Conservation (phyloP, 2,329 filamentous ascomycete species). For the Trichoderma gracile region DNA sequence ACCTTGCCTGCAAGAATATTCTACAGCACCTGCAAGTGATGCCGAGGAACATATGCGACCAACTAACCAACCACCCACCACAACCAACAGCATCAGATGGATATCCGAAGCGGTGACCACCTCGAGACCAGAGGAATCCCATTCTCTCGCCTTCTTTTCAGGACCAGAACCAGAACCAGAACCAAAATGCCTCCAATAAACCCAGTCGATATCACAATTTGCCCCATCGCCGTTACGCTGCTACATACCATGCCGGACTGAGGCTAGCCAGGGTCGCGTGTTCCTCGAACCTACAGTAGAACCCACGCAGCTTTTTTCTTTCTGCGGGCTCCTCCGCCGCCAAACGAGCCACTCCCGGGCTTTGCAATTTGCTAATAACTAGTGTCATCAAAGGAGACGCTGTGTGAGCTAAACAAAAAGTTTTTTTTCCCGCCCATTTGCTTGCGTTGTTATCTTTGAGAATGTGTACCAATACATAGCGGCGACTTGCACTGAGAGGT, state of each 20-base stretch:
- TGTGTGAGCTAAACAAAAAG: slow-evolving; percentile 3
- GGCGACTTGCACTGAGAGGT: too few species aligned
- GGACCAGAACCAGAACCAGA: background rate
- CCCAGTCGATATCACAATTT: background rate
- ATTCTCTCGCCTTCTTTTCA: background rate
- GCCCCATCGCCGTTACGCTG: slow-evolving; percentile 11
- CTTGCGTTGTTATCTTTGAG: background rate
- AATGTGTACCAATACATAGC: background rate
- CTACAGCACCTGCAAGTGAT: too few species aligned
- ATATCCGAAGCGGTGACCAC: background rate
- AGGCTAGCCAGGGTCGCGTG: slow-evolving; percentile 8
- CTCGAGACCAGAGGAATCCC: background rate
- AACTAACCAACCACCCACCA: background rate
- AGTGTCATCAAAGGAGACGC: background rate
- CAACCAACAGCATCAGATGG: background rate
- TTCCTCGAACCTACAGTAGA: background rate
- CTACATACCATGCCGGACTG: slow-evolving; percentile 1
- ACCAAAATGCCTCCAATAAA: background rate
- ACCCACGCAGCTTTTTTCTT: background rate
- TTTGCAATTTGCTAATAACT: background rate
- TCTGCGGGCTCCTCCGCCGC: slow-evolving; percentile 17
- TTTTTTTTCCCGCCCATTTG: background rate
- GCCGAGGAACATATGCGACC: background rate
- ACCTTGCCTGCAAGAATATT: background rate
- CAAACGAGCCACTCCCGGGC: slow-evolving; percentile 21